Conservation (phyloP, 176 grass and related monocot genomes). For the Rhynchospora tenuis region DNA sequence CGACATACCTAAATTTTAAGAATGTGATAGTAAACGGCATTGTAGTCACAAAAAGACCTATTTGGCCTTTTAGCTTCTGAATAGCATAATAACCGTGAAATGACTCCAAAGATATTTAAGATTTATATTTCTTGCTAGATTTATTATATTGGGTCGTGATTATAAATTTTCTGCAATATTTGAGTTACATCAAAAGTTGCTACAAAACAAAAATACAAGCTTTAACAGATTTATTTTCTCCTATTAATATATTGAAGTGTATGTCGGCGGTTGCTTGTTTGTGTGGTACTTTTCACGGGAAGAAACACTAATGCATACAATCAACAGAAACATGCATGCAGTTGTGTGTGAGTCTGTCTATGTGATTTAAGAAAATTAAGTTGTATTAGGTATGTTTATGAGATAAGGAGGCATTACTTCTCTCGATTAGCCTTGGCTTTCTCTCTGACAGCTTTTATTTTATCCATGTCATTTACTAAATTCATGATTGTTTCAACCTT, state of each 20-base stretch:
- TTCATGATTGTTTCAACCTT: conserved; percentile 85
- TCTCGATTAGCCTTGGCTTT: conserved; percentile 82
- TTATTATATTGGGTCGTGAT: not conserved
- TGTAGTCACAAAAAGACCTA: not conserved
- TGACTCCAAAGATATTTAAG: not conserved
- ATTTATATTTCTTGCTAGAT: not conserved
- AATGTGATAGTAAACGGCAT: not conserved
- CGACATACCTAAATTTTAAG: conserved; percentile 59
- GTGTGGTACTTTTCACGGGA: not conserved
- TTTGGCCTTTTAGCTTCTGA: not conserved
- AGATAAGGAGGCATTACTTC: conserved; percentile 46
- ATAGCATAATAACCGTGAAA: not conserved
- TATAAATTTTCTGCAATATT: not conserved
- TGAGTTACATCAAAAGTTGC: too few relatives aligned
- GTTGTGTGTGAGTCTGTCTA: not conserved
- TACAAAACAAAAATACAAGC: not conserved
- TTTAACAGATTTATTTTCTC: not conserved
- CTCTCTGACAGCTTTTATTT: conserved; percentile 84
- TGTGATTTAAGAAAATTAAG: not conserved
- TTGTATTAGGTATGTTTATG: not conserved
- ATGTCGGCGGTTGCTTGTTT: not conserved
- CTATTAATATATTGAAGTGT: not conserved
- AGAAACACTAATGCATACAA: not conserved
- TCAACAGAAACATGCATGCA: not conserved
- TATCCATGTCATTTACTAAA: conserved; percentile 85